Evolutionary conservation across 768 basidiomycete genomes (phyloP).

Genomic region (Suillus plorans): DNA sequence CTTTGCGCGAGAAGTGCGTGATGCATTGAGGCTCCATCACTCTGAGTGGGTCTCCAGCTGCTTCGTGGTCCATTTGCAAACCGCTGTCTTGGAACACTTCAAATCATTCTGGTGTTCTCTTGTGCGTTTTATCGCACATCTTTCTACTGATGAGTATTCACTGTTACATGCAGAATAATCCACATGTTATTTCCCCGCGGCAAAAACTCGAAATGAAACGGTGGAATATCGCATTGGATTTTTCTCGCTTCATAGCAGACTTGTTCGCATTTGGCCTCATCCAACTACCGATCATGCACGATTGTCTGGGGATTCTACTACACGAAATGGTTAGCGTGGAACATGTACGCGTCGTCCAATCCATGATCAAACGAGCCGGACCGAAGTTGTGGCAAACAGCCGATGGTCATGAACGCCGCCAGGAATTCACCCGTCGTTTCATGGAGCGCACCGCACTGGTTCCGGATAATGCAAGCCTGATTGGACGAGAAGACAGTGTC

Average conservation of each 20-base stretch:
- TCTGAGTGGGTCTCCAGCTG: conserved; percentile 22
- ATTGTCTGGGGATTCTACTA: conserved; percentile 24
- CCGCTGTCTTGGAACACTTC: conserved; percentile 24
- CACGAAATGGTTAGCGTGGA: conserved; percentile 26
- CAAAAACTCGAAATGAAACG: conserved; percentile 18
- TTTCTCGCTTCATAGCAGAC: conserved; percentile 29
- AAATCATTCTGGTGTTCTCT: conserved; percentile 23
- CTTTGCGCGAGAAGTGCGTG: conserved; percentile 26
- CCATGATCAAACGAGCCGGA: conserved; percentile 22
- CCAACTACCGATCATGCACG: conserved; percentile 9
- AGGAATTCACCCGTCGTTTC: conserved; percentile 8
- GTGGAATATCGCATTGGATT: conserved; percentile 19
- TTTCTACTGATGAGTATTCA: conserved; percentile 1
- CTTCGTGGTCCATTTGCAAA: conserved; percentile 27
- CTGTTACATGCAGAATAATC: conserved; percentile 13
- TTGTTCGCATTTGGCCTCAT: conserved; percentile 24
- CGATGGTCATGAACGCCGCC: conserved; percentile 1
- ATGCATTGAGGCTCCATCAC: conserved; percentile 12
- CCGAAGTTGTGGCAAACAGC: conserved; percentile 22
- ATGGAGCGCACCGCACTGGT: conserved; percentile 5
- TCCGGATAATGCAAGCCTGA: conserved; percentile 1
- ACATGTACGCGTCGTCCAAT: conserved; percentile 25
- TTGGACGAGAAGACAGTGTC: conserved; percentile 5
- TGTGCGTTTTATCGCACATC: conserved; percentile 16
- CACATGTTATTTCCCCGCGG: conserved; percentile 14